A percentile compares a stretch with the other conserved stretches of the same genome.
Evolutionary conservation across 1,284 basidiomycete genomes (phyloP).

Genomic region (Ganoderma leucocontextum): DNA sequence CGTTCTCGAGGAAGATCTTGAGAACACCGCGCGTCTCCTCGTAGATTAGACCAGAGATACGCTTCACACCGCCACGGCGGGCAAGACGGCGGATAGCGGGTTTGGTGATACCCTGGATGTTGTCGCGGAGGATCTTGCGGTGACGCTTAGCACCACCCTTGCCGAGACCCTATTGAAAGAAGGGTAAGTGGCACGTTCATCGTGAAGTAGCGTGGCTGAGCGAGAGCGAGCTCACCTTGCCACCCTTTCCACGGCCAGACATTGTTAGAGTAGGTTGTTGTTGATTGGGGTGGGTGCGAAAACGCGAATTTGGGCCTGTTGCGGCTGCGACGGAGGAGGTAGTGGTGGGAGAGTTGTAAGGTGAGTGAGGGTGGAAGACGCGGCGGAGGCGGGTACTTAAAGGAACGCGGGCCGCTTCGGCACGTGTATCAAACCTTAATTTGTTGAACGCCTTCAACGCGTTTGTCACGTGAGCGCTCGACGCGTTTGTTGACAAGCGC

Average conservation of each 20-base stretch:
- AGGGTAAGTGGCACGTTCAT: constrained; percentile 10
- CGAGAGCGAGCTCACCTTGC: constrained; percentile 47
- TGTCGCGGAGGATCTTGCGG: constrained; percentile 73
- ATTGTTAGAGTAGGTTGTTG: constrained; percentile 41
- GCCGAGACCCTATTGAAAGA: constrained; percentile 26
- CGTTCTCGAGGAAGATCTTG: constrained; percentile 91
- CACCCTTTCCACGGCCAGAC: constrained; percentile 75
- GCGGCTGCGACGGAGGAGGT: constrained; percentile 1
- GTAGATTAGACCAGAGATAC: constrained; percentile 93
- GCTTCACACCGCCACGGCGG: constrained; percentile 95
- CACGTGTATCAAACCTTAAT: constrained; percentile 37
- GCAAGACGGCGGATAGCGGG: constrained; percentile 85
- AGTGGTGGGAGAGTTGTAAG: constrained; percentile 7
- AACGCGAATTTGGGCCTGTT: constrained; percentile 13
- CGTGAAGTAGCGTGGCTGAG: background rate
- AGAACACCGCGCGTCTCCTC: constrained; percentile 95
- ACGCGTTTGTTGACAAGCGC: constrained; percentile 30
- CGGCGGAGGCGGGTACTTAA: constrained; percentile 16
- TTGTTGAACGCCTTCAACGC: constrained; percentile 39
- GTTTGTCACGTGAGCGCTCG: constrained; percentile 38
- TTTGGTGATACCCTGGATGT: constrained; percentile 79
- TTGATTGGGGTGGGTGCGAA: constrained; percentile 7
- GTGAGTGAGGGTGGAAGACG: background rate
- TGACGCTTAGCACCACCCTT: constrained; percentile 66
- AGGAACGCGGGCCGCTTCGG: constrained; percentile 4